Percentiles rank a stretch among this genome's conserved stretches.
Conservation (phyloP, 257 asterid genomes). For the Solanum sitiens region DNA sequence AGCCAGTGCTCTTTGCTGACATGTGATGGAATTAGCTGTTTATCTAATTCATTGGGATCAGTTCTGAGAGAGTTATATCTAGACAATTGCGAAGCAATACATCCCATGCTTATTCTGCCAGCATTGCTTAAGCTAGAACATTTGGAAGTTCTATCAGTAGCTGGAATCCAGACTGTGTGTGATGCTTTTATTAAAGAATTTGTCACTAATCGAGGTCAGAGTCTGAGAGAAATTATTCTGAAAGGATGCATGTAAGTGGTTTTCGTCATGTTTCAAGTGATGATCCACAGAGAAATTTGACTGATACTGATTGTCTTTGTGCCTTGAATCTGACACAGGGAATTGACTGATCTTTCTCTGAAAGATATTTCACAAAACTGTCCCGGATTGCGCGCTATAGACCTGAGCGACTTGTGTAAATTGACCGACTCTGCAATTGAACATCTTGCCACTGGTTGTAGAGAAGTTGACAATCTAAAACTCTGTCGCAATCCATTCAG, state of each 20-base stretch:
- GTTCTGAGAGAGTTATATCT: slow-evolving; percentile 67
- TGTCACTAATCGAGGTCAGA: slow-evolving; percentile 41
- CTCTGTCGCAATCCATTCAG: slow-evolving; percentile 66
- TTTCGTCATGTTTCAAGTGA: not conserved
- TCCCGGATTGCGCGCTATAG: slow-evolving; percentile 45
- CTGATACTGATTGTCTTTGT: not conserved
- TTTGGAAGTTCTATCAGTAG: slow-evolving; percentile 77
- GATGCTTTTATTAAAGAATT: slow-evolving; percentile 55
- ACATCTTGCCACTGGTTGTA: slow-evolving; percentile 84
- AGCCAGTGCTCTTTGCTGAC: slow-evolving; percentile 81
- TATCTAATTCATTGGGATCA: slow-evolving; percentile 50
- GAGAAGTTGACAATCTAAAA: slow-evolving; percentile 44
- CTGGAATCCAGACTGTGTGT: slow-evolving; percentile 53
- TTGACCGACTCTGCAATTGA: slow-evolving; percentile 75
- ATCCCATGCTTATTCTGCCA: slow-evolving; percentile 70
- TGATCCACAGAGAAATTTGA: not conserved
- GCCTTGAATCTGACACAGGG: slow-evolving; percentile 32
- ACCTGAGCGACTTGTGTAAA: slow-evolving; percentile 48
- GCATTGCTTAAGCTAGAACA: slow-evolving; percentile 50
- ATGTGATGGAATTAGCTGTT: slow-evolving; percentile 48
- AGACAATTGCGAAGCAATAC: slow-evolving; percentile 54
- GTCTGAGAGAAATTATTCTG: slow-evolving; percentile 72
- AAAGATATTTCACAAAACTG: slow-evolving; percentile 52
- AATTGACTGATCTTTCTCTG: slow-evolving; percentile 58
- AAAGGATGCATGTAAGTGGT: slow-evolving; percentile 66